Evolutionary conservation across 2,329 filamentous ascomycete species (phyloP).

Genomic region (Cytospora chrysosperma): DNA sequence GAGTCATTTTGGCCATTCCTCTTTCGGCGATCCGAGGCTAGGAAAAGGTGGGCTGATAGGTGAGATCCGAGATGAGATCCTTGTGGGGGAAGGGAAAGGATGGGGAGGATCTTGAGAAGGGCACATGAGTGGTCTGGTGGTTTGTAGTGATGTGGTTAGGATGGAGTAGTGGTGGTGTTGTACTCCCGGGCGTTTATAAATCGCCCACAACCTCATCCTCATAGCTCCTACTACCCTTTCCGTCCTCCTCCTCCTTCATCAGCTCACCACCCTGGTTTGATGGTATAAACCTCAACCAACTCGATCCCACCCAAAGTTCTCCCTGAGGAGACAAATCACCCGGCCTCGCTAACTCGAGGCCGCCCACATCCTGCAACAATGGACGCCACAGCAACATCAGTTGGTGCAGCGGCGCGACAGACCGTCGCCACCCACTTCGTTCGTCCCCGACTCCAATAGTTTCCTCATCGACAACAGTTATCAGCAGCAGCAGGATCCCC

Average conservation of each 20-base stretch:
- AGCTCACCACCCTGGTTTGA: constrained; percentile 9
- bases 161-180: neutral
- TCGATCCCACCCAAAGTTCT: neutral
- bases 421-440: constrained; percentile 26
- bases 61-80: neutral
- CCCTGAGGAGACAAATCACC: constrained; percentile 11
- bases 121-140: neutral
- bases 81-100: neutral
- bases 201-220: neutral
- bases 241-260: neutral
- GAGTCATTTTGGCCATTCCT: constrained; percentile 19
- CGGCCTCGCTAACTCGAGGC: constrained; percentile 33
- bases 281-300: constrained; percentile 11
- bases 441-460: constrained; percentile 25
- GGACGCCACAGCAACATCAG: constrained; percentile 28
- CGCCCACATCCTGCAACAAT: constrained; percentile 33
- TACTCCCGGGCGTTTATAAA: constrained; percentile 5
- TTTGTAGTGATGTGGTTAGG: too few species aligned
- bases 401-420: constrained; percentile 26
- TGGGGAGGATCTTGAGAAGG: neutral
- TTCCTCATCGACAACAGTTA: constrained; percentile 3
- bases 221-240: too few species aligned
- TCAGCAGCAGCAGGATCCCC: constrained; percentile 3
- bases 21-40: neutral
- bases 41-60: neutral